Evolutionary conservation across 257 asterid species (phyloP).

Genomic region (Buddleja alternifolia): DNA sequence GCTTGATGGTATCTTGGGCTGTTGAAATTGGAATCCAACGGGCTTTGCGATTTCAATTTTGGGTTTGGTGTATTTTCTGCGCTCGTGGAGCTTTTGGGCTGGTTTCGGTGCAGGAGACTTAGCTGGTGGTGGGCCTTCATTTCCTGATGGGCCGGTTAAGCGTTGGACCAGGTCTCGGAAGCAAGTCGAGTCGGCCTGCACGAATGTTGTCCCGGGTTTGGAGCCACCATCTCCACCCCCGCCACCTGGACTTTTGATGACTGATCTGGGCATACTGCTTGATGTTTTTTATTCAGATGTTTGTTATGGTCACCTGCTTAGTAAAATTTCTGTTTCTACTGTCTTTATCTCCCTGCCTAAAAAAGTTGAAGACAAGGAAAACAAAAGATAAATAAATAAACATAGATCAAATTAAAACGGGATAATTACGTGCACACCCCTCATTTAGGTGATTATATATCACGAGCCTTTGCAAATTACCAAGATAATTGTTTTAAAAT

Average conservation of each 20-base stretch:
- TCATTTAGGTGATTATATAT: too few species aligned
- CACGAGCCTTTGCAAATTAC: too few species aligned
- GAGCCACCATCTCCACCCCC: constrained; percentile 9
- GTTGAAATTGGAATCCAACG: constrained; percentile 10
- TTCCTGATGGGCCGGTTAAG: constrained; percentile 39
- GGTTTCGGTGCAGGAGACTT: constrained; percentile 34
- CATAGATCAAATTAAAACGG: too few species aligned
- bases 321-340: too few species aligned
- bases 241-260: constrained; percentile 5
- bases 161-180: constrained; percentile 48
- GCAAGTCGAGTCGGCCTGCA: constrained; percentile 40
- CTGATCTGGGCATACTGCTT: constrained; percentile 28
- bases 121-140: background rate
- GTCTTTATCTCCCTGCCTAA: too few species aligned
- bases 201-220: constrained; percentile 30
- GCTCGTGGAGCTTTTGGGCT: constrained; percentile 37
- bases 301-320: too few species aligned
- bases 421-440: too few species aligned
- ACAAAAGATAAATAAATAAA: too few species aligned
- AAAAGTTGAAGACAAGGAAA: too few species aligned
- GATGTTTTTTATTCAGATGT: background rate
- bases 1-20: constrained; percentile 9
- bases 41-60: constrained; percentile 33
- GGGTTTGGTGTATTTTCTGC: constrained; percentile 33
- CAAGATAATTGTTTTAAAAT: too few species aligned